Percentiles rank a stretch among this genome's conserved stretches.
Evolutionary conservation across 2,329 filamentous ascomycete genomes (phyloP).

Genomic region (Fusarium circinatum): DNA sequence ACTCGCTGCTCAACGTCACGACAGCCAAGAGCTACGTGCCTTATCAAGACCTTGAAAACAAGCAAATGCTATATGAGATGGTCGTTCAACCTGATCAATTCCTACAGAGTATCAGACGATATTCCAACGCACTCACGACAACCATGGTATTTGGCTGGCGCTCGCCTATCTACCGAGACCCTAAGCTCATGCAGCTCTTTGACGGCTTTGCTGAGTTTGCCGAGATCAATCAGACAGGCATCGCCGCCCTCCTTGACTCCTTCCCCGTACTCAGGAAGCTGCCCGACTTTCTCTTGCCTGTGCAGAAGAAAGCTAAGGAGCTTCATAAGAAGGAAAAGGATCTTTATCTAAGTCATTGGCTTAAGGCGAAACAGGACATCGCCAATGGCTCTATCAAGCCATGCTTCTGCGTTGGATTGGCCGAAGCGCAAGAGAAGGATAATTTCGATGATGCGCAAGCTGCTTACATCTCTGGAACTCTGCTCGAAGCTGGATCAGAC

Average conservation of each 20-base stretch:
- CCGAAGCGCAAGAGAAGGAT: constrained; percentile 6
- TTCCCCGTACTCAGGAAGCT: not conserved
- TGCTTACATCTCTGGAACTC: constrained; percentile 13
- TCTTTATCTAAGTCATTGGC: constrained; percentile 1
- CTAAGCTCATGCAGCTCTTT: not conserved
- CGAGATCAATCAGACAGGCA: constrained; percentile 3
- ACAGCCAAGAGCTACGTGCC: constrained; percentile 1
- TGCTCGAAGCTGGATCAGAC: constrained; percentile 48
- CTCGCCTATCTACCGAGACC: not conserved
- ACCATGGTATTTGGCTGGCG: constrained; percentile 14
- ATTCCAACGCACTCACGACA: constrained; percentile 4
- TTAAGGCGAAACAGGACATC: not conserved
- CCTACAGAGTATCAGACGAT: not conserved
- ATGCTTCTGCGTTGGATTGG: constrained; percentile 7
- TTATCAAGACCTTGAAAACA: constrained; percentile 1
- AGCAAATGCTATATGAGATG: constrained; percentile 6
- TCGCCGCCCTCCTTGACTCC: not conserved
- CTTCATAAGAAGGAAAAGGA: constrained; percentile 7
- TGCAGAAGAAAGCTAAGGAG: not conserved
- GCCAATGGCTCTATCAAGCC: constrained; percentile 29
- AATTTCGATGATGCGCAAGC: constrained; percentile 9
- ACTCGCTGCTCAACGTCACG: not conserved
- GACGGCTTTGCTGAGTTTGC: constrained; percentile 1
- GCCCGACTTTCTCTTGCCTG: not conserved
- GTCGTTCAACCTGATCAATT: not conserved